Evolutionary conservation across 1,284 basidiomycete species (phyloP), one percentile per base, ranked within the genome.

Genomic region (Boletus semigastroideus): DNA sequence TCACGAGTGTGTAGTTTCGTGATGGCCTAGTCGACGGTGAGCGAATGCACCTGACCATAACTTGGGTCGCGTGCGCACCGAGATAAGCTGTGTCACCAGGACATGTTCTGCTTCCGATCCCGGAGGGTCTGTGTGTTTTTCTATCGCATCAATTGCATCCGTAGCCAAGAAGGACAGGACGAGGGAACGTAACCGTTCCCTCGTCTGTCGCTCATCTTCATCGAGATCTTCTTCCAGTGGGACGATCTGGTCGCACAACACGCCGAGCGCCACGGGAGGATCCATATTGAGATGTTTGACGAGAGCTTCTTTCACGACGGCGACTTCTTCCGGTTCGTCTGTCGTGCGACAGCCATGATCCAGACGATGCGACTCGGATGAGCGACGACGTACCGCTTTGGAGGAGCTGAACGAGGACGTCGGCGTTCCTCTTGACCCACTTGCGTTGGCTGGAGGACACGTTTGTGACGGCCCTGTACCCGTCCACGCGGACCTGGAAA

Each of bases 331-430:
- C 1, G 74, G 77, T 63, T 88, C 86, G 57, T 87, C 86, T 88
- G 44, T 22, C 19, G 36, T 39, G 48, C 55, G 56, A 38, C 36
- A 58, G 55, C 40, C 20, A 27, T 59, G 49, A 64, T 62, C 59
- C 62, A 66, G 61, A 40, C 7, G 22, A 37, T 38, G 46, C 50
- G 40, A 42, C 22, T 46, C 22, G 48, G 25, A 42, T 16, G 14
- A 7, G 17, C 27, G n/a, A 11, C 48, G 37, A 76, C 83, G 63
- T 62, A 87, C 86, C 86, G 59, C 81, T 84, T 66, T 88, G 87
- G 5, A 88, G 74, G n/a, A 88, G 67, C 56, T 88, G 86, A 16
- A 89, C 74, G 28, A 88, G 71, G 5, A 88, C 86, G 66, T 88
- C 86, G 2, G 82, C 81, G 64, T 88, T 88, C 54, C 86, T 70